A percentile compares a stretch with the other conserved stretches of the same genome.
phyloP scores from a whole-genome alignment of 2,329 filamentous ascomycete species.

The Penicillium thymicola region DNA sequence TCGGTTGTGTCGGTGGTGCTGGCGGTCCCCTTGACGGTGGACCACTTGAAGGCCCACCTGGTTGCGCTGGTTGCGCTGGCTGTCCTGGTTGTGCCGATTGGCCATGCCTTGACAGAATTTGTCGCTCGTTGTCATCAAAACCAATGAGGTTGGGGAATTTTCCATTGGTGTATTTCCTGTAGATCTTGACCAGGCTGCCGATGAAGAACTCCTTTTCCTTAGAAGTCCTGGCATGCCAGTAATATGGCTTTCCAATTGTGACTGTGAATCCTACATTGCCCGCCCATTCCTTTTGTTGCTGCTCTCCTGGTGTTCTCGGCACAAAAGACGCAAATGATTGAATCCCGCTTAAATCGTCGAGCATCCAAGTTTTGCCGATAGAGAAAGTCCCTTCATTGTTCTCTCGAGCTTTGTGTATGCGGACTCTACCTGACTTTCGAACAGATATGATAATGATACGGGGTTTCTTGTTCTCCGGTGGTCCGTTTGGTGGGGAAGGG shows the following conservation, averaged over 20 bases:
- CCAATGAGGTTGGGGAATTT: constrained; percentile 74
- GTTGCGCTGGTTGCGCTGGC: not conserved
- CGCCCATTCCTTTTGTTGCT: constrained; percentile 69
- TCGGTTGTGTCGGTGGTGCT: constrained; percentile 1
- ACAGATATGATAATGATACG: constrained; percentile 92
- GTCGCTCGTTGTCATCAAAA: constrained; percentile 76
- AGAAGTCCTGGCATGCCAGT: constrained; percentile 87
- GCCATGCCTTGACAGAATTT: constrained; percentile 63
- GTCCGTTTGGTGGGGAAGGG: constrained; percentile 77
- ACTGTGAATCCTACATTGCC: constrained; percentile 81
- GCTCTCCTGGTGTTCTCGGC: constrained; percentile 58
- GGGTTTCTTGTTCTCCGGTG: constrained; percentile 73
- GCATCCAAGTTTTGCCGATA: constrained; percentile 96
- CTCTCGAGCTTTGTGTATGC: constrained; percentile 95
- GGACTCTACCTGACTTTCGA: constrained; percentile 83
- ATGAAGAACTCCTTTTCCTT: constrained; percentile 99
- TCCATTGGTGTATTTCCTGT: constrained; percentile 90
- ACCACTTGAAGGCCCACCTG: constrained; percentile 7
- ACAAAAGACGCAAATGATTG: constrained; percentile 71
- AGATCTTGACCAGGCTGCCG: constrained; percentile 92
- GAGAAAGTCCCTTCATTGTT: constrained; percentile 93
- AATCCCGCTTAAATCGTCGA: constrained; percentile 82
- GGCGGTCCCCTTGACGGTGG: constrained; percentile 24
- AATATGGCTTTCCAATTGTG: constrained; percentile 89
- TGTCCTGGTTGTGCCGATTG: constrained; percentile 8